These are phyloP conservation scores for Cadophora luteo-olivacea DNA, from an alignment of 2,329 filamentous ascomycete species.

Conservation along the genomic window DNA sequence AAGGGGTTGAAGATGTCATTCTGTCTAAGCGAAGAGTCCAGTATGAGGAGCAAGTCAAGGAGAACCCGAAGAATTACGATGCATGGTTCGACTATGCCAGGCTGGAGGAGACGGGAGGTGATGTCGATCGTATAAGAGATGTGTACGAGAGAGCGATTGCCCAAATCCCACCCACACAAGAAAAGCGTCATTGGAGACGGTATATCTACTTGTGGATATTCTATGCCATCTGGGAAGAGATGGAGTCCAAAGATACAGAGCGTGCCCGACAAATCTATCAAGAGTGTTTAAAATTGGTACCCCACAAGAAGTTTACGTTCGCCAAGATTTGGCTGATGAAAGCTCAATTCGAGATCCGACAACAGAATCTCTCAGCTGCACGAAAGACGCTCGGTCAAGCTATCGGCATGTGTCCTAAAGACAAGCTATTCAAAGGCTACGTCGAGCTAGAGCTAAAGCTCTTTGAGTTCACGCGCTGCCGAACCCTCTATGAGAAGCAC, in stretches of 20 bases:
- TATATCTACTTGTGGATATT: constrained; percentile 99
- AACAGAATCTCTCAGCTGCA: constrained; percentile 79
- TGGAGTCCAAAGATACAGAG: constrained; percentile 77
- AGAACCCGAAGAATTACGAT: constrained; percentile 97
- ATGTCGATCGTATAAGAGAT: constrained; percentile 84
- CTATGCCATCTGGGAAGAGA: constrained; percentile 95
- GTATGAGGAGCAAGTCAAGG: constrained; percentile 93
- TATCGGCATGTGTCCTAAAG: constrained; percentile 94
- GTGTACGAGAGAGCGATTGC: constrained; percentile 96
- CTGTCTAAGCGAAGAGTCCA: constrained; percentile 91
- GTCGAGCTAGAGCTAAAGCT: constrained; percentile 91
- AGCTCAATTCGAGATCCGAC: constrained; percentile 90
- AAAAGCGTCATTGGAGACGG: constrained; percentile 95
- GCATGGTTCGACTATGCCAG: constrained; percentile 95
- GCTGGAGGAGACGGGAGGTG: constrained; percentile 84
- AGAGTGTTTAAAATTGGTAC: constrained; percentile 85
- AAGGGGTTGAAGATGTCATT: constrained; percentile 95
- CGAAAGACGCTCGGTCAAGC: constrained; percentile 89
- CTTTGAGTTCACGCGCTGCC: constrained; percentile 91
- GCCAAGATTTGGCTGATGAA: constrained; percentile 96
- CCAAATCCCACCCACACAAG: constrained; percentile 91
- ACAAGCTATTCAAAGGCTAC: constrained; percentile 93
- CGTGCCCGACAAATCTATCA: constrained; percentile 90
- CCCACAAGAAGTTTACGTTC: constrained; percentile 97
- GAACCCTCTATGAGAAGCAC: constrained; percentile 92